Evolutionary conservation across 495 filamentous ascomycete genomes (phyloP), one percentile per base, ranked within the genome.

Genomic region (Hypoxylon fragiforme): DNA sequence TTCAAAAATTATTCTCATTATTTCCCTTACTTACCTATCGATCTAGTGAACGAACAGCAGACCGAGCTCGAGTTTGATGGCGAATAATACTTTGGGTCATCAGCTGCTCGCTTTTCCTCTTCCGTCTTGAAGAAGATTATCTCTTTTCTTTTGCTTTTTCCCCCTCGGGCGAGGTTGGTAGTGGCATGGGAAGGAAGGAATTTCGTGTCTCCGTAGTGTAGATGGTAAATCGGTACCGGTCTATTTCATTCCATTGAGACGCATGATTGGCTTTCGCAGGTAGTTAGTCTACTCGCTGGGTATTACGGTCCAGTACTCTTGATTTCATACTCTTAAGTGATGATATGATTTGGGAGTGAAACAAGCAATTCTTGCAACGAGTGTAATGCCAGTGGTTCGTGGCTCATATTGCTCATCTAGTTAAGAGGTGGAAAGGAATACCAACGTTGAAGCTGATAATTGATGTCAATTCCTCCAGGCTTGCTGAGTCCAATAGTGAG

Each of bases 21-120:
- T 45, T 18, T 2, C 8, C 20, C 7, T 0, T 16, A 13, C 59
- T 63, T 54, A 63, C 42, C 16, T 13, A 2, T 3, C n/a, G n/a
- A 0, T 24, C 20, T 40, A 63, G 59, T 63, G 35, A 63, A 50
- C 50, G 49, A 38, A 49, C 53, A n/a, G n/a, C n/a, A n/a, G n/a
- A n/a, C n/a, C n/a, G n/a, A n/a, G n/a, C n/a, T n/a, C n/a, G n/a
- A n/a, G n/a, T n/a, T n/a, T n/a, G n/a, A n/a, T n/a, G n/a, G n/a
- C n/a, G 11, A n/a, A n/a, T 44, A 40, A 8, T 7, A 21, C 18
- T 22, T 22, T 16, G 14, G 14, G 7, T 16, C 44, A 37, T 49
- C 51, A n/a, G n/a, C 14, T 14, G 15, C 15, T 45, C 37, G 14
- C 7, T 43, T 38, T 16, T 43, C 41, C 15, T n/a, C 12, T 61